Percentiles rank a stretch among this genome's conserved stretches.
Evolutionary conservation across 257 asterid species (phyloP).

Genomic region (Nicotiana knightiana): DNA sequence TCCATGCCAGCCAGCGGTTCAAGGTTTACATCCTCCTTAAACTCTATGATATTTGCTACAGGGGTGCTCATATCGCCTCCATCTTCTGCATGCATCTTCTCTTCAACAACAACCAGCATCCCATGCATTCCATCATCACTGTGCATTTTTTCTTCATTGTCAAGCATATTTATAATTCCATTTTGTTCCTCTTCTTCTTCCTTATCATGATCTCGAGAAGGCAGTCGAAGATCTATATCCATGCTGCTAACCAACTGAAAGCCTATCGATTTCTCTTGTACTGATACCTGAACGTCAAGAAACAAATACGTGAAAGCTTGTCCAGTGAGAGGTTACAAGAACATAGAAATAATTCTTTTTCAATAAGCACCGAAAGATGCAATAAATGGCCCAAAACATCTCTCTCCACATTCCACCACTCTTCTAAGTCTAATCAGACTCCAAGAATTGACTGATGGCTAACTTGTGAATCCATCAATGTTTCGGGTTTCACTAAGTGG

Average conservation of each 20-base stretch:
- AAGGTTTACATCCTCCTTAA: slow-evolving; percentile 68
- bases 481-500: neutral
- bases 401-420: neutral
- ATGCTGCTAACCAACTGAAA: slow-evolving; percentile 22
- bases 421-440: neutral
- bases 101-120: slow-evolving; percentile 44
- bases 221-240: slow-evolving; percentile 92
- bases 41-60: slow-evolving; percentile 37
- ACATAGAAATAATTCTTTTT: neutral
- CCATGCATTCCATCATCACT: slow-evolving; percentile 44
- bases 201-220: slow-evolving; percentile 77
- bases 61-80: slow-evolving; percentile 54
- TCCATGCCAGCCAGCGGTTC: slow-evolving; percentile 99
- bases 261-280: neutral
- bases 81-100: slow-evolving; percentile 48
- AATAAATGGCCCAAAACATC: neutral
- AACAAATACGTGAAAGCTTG: neutral
- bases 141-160: slow-evolving; percentile 62
- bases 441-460: neutral
- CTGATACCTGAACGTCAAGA: slow-evolving; percentile 3
- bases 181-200: slow-evolving; percentile 50
- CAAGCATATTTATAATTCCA: slow-evolving; percentile 57
- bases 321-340: neutral
- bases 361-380: neutral
- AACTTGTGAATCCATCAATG: neutral